A percentile compares a stretch with the other conserved stretches of the same genome.
phyloP scores from a whole-genome alignment of 495 filamentous ascomycete species.

The Xylaria sp. region DNA sequence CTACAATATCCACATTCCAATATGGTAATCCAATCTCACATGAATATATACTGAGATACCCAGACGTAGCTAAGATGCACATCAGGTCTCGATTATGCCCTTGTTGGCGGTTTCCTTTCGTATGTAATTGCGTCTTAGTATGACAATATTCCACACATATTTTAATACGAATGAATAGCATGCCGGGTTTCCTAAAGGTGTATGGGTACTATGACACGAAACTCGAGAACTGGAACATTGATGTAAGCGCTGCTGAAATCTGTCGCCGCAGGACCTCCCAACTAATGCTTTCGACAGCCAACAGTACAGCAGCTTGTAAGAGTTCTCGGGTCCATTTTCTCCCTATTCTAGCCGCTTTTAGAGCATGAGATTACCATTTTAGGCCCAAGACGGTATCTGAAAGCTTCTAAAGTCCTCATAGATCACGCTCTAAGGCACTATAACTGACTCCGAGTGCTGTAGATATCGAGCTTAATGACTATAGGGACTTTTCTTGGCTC shows the following conservation, averaged over 20 bases:
- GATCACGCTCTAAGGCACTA: too few species aligned
- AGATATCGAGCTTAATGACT: constrained; percentile 60
- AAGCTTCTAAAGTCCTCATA: too few species aligned
- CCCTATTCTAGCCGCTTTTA: too few species aligned
- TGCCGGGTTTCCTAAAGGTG: constrained; percentile 55
- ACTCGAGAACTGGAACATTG: constrained; percentile 39
- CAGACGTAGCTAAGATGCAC: constrained; percentile 7
- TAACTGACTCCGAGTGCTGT: too few species aligned
- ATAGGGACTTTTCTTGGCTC: constrained; percentile 60
- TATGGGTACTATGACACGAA: constrained; percentile 49
- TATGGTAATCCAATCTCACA: constrained; percentile 35
- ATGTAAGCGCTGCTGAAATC: constrained; percentile 31
- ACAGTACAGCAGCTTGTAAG: constrained; percentile 58
- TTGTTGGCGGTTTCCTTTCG: constrained; percentile 48
- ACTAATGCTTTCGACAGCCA: constrained; percentile 35
- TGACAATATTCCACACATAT: not conserved
- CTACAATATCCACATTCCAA: constrained; percentile 47
- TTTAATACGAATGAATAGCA: constrained; percentile 25
- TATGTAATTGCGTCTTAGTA: not conserved
- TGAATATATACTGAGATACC: not conserved
- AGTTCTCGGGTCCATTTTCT: too few species aligned
- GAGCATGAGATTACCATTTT: too few species aligned
- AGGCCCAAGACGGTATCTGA: too few species aligned
- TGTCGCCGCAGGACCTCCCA: not conserved
- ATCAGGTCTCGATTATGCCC: constrained; percentile 43